Evolutionary conservation across 345 rosid genomes (phyloP).

Genomic region (Microthlaspi erraticum): DNA sequence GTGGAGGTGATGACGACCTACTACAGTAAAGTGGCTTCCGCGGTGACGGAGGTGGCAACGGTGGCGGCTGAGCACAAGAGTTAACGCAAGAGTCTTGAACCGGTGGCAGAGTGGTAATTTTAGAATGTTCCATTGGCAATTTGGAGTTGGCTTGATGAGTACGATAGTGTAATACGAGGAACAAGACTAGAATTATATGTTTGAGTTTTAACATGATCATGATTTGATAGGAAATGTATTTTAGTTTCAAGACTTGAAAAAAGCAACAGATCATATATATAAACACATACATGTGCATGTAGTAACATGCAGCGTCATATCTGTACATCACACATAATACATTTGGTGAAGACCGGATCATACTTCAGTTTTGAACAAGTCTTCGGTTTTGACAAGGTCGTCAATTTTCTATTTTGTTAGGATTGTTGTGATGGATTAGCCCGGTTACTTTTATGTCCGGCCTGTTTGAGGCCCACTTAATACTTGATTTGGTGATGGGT

Average conservation of each 20-base stretch:
- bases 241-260: not conserved
- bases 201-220: slow-evolving; percentile 23
- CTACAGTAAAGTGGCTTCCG: slow-evolving; percentile 39
- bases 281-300: slow-evolving; percentile 20
- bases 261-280: not conserved
- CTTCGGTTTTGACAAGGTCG: not conserved
- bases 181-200: not conserved
- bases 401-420: not conserved
- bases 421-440: not conserved
- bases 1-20: slow-evolving; percentile 43
- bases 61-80: slow-evolving; percentile 48
- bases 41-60: slow-evolving; percentile 46
- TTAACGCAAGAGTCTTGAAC: slow-evolving; percentile 35
- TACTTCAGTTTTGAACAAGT: slow-evolving; percentile 32
- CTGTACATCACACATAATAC: slow-evolving; percentile 28
- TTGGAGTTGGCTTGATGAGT: slow-evolving; percentile 28
- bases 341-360: slow-evolving; percentile 39
- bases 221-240: slow-evolving; percentile 1
- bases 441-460: not conserved
- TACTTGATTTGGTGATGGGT: no score
- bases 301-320: slow-evolving; percentile 15
- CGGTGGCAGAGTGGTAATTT: slow-evolving; percentile 36
- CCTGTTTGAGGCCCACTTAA: slow-evolving; percentile 21
- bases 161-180: slow-evolving; percentile 18
- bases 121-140: slow-evolving; percentile 33